phyloP scores from a whole-genome alignment of 2,329 filamentous ascomycete species.

The Botrytis cinerea region DNA sequence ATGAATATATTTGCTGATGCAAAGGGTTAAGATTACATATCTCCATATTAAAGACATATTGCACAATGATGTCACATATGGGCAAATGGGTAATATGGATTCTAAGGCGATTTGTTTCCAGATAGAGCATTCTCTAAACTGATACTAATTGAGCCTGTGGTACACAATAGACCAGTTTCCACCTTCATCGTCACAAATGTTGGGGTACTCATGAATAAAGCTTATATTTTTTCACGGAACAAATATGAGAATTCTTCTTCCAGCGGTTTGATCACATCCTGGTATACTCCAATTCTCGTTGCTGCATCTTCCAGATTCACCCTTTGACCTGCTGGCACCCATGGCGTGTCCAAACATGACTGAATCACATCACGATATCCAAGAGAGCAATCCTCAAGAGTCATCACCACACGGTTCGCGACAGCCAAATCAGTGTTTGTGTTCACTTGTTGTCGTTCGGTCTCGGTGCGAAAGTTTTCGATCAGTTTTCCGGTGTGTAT shows the following conservation, averaged over 20 bases:
- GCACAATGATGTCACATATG: no score
- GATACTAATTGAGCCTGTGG: no score
- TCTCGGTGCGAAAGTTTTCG: neutral
- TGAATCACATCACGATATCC: constrained; percentile 16
- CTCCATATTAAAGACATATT: no score
- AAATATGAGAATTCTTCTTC: constrained; percentile 8
- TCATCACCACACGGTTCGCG: neutral
- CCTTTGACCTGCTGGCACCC: constrained; percentile 11
- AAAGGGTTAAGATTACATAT: no score
- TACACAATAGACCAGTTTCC: no score
- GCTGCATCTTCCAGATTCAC: neutral
- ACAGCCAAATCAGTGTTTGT: constrained; percentile 7
- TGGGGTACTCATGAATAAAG: neutral
- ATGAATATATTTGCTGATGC: no score
- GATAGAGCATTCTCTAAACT: no score
- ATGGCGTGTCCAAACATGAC: constrained; percentile 5
- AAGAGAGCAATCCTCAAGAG: constrained; percentile 9
- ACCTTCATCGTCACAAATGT: neutral
- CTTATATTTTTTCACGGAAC: constrained; percentile 4
- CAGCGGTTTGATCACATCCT: constrained; percentile 8
- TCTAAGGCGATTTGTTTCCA: no score
- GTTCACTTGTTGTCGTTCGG: neutral
- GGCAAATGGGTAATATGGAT: no score
- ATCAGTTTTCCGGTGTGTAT: neutral
- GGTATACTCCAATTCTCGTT: constrained; percentile 3